Conservation (phyloP, 345 rosid genomes). For the Pistacia vera region DNA sequence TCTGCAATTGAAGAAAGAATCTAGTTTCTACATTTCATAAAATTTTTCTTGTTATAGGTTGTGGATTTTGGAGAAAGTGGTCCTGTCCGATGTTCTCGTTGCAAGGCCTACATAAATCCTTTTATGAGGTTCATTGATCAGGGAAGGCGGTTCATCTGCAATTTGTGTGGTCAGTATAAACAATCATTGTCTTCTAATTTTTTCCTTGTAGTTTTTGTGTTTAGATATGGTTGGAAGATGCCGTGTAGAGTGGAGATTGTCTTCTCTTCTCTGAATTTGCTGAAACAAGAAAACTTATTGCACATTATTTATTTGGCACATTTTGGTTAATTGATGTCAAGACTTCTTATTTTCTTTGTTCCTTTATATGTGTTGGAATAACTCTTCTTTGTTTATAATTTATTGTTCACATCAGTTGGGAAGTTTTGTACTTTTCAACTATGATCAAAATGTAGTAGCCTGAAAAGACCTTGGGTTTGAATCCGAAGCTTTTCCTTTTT, state of each 20-base stretch:
- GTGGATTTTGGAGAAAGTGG: conserved; percentile 96
- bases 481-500: background rate
- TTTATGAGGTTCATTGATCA: conserved; percentile 90
- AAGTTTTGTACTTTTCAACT: conserved; percentile 3
- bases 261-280: background rate
- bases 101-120: conserved; percentile 96
- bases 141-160: conserved; percentile 86
- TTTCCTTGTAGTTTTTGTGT: background rate
- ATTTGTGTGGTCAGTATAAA: conserved; percentile 64
- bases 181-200: conserved; percentile 14
- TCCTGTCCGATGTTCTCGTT: conserved; percentile 90
- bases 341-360: background rate
- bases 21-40: background rate
- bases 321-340: conserved; percentile 16
- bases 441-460: conserved; percentile 9
- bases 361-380: background rate
- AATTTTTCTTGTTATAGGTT: conserved; percentile 46
- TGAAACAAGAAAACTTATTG: background rate
- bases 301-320: background rate
- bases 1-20: background rate
- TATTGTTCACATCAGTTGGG: background rate
- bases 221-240: background rate
- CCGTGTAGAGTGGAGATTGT: background rate
- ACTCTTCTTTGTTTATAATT: background rate
- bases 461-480: background rate